Conservation (phyloP, 2,329 filamentous ascomycete genomes). For the Fusarium ambrosium region DNA sequence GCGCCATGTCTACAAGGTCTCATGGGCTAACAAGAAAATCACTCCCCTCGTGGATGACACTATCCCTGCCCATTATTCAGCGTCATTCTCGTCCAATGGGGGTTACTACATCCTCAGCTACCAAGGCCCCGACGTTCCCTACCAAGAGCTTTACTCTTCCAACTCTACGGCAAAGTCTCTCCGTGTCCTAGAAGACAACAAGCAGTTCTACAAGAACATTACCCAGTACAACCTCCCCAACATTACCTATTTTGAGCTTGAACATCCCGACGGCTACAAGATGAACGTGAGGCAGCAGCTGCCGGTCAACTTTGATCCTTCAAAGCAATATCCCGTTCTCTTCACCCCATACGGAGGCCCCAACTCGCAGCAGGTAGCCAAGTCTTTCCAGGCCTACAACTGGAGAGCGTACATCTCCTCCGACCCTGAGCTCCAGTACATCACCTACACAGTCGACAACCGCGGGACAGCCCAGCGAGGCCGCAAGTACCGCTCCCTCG, state of each 20-base stretch:
- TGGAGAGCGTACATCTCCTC: slow-evolving; percentile 76
- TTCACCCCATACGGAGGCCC: slow-evolving; percentile 79
- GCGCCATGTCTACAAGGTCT: slow-evolving; percentile 76
- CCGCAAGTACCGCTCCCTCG: slow-evolving; percentile 70
- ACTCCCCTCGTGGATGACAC: slow-evolving; percentile 73
- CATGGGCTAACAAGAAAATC: slow-evolving; percentile 66
- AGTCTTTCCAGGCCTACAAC: slow-evolving; percentile 66
- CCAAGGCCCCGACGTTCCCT: slow-evolving; percentile 75
- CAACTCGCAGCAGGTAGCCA: slow-evolving; percentile 71
- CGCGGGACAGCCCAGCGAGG: slow-evolving; percentile 76
- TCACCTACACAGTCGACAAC: slow-evolving; percentile 77
- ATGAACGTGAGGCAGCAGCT: slow-evolving; percentile 76
- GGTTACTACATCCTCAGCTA: slow-evolving; percentile 77
- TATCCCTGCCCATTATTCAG: slow-evolving; percentile 70
- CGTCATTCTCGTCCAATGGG: slow-evolving; percentile 73
- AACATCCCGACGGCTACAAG: slow-evolving; percentile 71
- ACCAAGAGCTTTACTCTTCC: slow-evolving; percentile 74
- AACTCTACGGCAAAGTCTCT: slow-evolving; percentile 67
- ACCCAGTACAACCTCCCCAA: slow-evolving; percentile 73
- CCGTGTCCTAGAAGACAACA: slow-evolving; percentile 72
- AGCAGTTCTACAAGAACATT: slow-evolving; percentile 67
- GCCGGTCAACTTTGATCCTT: slow-evolving; percentile 72
- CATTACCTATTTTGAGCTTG: slow-evolving; percentile 73
- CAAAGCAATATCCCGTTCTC: slow-evolving; percentile 75
- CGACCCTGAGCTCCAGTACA: slow-evolving; percentile 76